These are phyloP conservation scores for Choanephora cucurbitarum DNA, from an alignment of 371 early-diverging fungal species.

Conservation along the genomic window DNA sequence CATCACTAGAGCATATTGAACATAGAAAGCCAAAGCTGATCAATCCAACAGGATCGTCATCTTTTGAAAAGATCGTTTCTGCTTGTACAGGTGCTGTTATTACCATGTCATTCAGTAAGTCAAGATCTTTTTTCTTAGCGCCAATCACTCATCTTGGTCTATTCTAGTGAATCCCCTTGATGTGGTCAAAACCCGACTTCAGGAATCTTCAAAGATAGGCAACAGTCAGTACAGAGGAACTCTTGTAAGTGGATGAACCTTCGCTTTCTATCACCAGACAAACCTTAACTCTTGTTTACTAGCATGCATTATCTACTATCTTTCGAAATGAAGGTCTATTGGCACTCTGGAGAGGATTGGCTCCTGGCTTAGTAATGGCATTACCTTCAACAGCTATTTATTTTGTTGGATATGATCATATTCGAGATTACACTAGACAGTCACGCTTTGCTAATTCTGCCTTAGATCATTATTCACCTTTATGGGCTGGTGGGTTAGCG, in stretches of 20 bases:
- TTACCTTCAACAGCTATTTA: slow-evolving; percentile 94
- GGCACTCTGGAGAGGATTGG: slow-evolving; percentile 88
- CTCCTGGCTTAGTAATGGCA: slow-evolving; percentile 87
- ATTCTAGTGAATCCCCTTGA: slow-evolving; percentile 91
- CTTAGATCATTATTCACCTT: slow-evolving; percentile 56
- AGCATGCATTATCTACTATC: slow-evolving; percentile 84
- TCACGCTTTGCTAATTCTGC: slow-evolving; percentile 31
- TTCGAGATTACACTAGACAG: slow-evolving; percentile 56
- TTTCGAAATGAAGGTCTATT: slow-evolving; percentile 77
- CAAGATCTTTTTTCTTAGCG: not conserved
- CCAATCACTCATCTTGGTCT: slow-evolving; percentile 90
- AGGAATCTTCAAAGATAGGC: slow-evolving; percentile 61
- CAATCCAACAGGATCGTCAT: slow-evolving; percentile 18
- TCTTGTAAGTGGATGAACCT: slow-evolving; percentile 28
- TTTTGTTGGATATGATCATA: slow-evolving; percentile 92
- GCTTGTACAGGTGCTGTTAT: slow-evolving; percentile 46
- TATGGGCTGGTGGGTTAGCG: slow-evolving; percentile 84
- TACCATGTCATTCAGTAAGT: slow-evolving; percentile 46
- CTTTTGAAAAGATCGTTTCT: slow-evolving; percentile 42
- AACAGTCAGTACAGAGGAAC: slow-evolving; percentile 31
- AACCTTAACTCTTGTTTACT: too few species aligned
- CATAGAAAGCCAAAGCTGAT: not conserved
- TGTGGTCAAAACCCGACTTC: slow-evolving; percentile 91
- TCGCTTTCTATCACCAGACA: not conserved
- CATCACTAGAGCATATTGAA: not conserved